These are phyloP conservation scores for Cornus suecica DNA, from an alignment of 148 eudicot genomes.

Conservation along the genomic window DNA sequence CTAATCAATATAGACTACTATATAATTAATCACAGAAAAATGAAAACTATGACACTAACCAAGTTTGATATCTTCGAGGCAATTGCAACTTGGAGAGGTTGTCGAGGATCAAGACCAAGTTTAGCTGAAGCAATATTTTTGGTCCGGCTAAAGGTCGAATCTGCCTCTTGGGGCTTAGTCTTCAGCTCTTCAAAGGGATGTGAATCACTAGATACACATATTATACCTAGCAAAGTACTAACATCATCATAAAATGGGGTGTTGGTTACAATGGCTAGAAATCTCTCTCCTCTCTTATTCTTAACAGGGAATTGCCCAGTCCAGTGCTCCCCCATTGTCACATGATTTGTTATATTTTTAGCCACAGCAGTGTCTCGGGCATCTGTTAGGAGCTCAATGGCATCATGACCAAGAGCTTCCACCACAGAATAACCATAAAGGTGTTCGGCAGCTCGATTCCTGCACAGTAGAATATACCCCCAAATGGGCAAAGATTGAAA, in stretches of 20 bases:
- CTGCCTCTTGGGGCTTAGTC: constrained; percentile 27
- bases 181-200: constrained; percentile 42
- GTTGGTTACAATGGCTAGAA: constrained; percentile 44
- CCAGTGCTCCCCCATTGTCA: constrained; percentile 59
- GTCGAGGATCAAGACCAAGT: constrained; percentile 77
- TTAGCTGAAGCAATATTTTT: constrained; percentile 41
- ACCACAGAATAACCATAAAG: constrained; percentile 70
- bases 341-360: constrained; percentile 37
- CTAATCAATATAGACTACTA: constrained; percentile 26
- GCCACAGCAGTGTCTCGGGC: constrained; percentile 40
- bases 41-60: constrained; percentile 40
- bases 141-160: constrained; percentile 27
- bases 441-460: constrained; percentile 70
- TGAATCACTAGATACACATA: constrained; percentile 58
- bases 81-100: constrained; percentile 70
- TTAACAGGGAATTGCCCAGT: constrained; percentile 68
- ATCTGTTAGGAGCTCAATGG: constrained; percentile 42
- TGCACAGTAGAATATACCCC: constrained; percentile 28
- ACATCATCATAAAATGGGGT: constrained; percentile 71
- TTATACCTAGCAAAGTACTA: constrained; percentile 56
- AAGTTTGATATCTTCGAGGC: constrained; percentile 72
- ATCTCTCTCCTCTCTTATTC: constrained; percentile 47
- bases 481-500: constrained; percentile 2
- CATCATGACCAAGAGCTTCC: constrained; percentile 60
- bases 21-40: constrained; percentile 20